These are phyloP conservation scores for Phaeodactylum tricornutum DNA, from an alignment of 108 stramenopile genomes.

Conservation along the genomic window DNA sequence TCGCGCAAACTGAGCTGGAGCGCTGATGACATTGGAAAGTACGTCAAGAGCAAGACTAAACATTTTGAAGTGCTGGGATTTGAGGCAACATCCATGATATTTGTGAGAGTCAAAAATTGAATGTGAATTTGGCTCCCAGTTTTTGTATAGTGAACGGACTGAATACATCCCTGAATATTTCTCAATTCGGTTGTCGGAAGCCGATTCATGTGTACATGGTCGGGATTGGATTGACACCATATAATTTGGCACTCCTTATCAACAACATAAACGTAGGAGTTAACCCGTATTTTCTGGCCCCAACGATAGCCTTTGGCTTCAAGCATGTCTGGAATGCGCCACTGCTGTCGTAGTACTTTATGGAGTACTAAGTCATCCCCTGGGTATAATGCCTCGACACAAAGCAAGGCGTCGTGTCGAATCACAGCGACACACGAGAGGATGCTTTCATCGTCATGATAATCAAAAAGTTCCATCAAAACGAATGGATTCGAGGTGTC, in stretches of 20 bases:
- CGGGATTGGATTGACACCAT: too few relatives aligned
- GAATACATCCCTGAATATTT: neutral
- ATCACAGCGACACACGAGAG: conserved; percentile 43
- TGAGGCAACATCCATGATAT: neutral
- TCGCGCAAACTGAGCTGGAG: conserved; percentile 32
- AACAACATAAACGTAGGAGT: too few relatives aligned
- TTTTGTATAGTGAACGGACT: neutral
- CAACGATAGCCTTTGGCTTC: conserved; percentile 3
- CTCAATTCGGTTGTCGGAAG: neutral
- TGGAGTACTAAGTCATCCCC: conserved; percentile 36
- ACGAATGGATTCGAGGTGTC: conserved; percentile 57
- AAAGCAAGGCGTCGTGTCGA: conserved; percentile 32
- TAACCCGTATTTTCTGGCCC: too few relatives aligned
- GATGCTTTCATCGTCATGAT: conserved; percentile 10
- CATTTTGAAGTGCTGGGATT: neutral
- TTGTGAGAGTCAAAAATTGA: conserved; percentile 1
- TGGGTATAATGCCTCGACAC: conserved; percentile 49
- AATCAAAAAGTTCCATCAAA: conserved; percentile 57
- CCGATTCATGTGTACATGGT: neutral
- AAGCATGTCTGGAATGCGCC: conserved; percentile 48
- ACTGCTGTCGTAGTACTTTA: conserved; percentile 35
- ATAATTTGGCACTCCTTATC: too few relatives aligned
- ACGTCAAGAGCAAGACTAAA: conserved; percentile 25
- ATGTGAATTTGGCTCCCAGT: neutral
- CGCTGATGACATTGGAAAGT: conserved; percentile 44